These are phyloP conservation scores for Pythium sp. DNA, from an alignment of 352 stramenopile species.

Conservation along the genomic window DNA sequence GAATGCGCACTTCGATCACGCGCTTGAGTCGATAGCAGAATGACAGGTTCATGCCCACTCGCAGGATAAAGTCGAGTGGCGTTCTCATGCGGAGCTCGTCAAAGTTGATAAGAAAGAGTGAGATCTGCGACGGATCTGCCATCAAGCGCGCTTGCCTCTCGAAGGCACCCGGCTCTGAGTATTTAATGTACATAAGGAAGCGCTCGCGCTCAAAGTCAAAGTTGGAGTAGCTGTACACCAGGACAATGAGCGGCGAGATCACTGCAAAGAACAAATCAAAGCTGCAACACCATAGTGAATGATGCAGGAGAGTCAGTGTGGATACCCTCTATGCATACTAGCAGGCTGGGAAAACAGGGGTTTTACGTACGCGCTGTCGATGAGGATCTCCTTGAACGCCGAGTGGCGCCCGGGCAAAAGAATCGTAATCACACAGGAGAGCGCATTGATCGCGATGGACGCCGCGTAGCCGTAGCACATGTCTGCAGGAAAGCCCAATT, in stretches of 20 bases:
- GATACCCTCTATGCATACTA: too few relatives aligned
- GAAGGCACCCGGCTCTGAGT: constrained; percentile 24
- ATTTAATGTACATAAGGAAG: constrained; percentile 22
- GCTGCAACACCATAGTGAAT: constrained; percentile 11
- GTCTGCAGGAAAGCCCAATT: constrained; percentile 25
- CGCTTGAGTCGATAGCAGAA: neutral
- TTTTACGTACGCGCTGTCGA: constrained; percentile 28
- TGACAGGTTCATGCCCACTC: constrained; percentile 20
- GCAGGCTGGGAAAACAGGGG: too few relatives aligned
- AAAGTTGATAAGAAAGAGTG: constrained; percentile 29
- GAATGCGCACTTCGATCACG: constrained; percentile 3
- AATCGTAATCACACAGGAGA: constrained; percentile 25
- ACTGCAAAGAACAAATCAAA: constrained; percentile 40
- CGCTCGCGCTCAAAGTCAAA: constrained; percentile 33
- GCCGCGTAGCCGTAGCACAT: constrained; percentile 30
- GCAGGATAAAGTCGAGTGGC: constrained; percentile 23
- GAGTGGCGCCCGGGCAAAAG: constrained; percentile 22
- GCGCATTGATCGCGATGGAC: constrained; percentile 27
- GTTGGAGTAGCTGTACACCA: constrained; percentile 29
- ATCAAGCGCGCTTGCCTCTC: constrained; percentile 31
- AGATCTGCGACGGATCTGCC: constrained; percentile 29
- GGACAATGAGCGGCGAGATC: constrained; percentile 26
- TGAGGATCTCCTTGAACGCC: constrained; percentile 28
- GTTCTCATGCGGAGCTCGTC: constrained; percentile 30
- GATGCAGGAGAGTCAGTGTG: neutral